These are phyloP conservation scores for Talaromyces sp. DNA, from an alignment of 2,329 filamentous ascomycete genomes.

Conservation along the genomic window DNA sequence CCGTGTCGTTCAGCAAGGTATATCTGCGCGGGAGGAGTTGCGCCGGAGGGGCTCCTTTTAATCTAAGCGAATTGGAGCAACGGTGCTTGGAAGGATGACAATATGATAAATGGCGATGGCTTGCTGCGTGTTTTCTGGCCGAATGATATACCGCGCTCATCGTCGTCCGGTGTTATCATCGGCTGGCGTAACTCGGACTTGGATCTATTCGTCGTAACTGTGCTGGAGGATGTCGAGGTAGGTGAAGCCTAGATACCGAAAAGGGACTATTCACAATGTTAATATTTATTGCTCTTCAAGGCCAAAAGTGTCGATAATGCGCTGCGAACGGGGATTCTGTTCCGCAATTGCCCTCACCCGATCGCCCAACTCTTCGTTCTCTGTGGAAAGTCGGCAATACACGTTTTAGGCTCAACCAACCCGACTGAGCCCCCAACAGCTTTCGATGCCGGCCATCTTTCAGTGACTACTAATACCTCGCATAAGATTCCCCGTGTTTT, in stretches of 20 bases:
- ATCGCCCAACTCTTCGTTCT: slow-evolving; percentile 76
- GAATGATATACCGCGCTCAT: slow-evolving; percentile 71
- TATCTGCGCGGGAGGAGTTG: slow-evolving; percentile 93
- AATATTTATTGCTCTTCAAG: slow-evolving; percentile 40
- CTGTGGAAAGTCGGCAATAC: slow-evolving; percentile 77
- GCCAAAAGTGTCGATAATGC: slow-evolving; percentile 81
- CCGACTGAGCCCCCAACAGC: slow-evolving; percentile 45
- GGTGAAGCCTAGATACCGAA: slow-evolving; percentile 30
- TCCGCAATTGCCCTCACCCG: slow-evolving; percentile 76
- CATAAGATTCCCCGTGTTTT: slow-evolving; percentile 66
- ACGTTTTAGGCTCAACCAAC: slow-evolving; percentile 83
- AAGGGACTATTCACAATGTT: not conserved
- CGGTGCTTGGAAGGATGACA: slow-evolving; percentile 47
- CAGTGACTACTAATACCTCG: slow-evolving; percentile 54
- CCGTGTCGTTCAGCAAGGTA: slow-evolving; percentile 69
- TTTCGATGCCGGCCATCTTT: slow-evolving; percentile 68
- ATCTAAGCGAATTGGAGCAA: slow-evolving; percentile 23
- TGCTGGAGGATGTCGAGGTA: slow-evolving; percentile 89
- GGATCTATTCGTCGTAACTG: slow-evolving; percentile 84
- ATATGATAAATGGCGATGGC: slow-evolving; percentile 69
- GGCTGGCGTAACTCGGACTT: slow-evolving; percentile 92
- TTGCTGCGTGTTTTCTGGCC: slow-evolving; percentile 99
- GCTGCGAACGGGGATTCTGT: slow-evolving; percentile 75
- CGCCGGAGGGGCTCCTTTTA: slow-evolving; percentile 92
- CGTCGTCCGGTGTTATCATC: slow-evolving; percentile 78